Evolutionary conservation across 805 yeast species (phyloP), one percentile per base, ranked within the genome.

Genomic region (Ogataea nakhonphanomensis): DNA sequence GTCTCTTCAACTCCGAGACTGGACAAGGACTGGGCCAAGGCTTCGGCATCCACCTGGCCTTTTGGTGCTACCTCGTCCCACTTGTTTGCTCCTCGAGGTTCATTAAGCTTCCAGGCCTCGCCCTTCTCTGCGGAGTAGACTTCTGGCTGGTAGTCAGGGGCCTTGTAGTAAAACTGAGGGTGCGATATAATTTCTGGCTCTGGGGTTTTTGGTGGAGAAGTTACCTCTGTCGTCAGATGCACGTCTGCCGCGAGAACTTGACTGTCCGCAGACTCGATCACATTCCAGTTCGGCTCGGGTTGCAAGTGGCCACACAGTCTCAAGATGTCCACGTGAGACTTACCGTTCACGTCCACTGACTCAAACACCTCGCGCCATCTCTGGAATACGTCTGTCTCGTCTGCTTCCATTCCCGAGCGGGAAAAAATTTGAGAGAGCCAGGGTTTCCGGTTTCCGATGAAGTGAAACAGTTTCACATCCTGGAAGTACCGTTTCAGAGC

Each of bases 391-490:
- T 54, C 53, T 14, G 48, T 42, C 33, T 15, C 49, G 46, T 20
- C 44, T 21, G n/a, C 13, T 15, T 29, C 21, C 20, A 42, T 8
- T 38, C 50, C 66, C 20, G 20, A 17, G 20, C 5, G 3, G 20
- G 20, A 17, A 17, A 17, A 17, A 17, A 17, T 4, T 5, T 17
- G 20, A 17, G 20, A 17, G 5, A 17, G 20, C 20, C 66, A 61
- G 5, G 66, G 66, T 31, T 59, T 66, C 81, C 85, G 76, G 3
- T 73, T 64, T 0, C 91, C 91, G 46, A 84, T 83, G 53, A 74
- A 84, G 58, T 84, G 93, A 7, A 81, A 63, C 30, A 79, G 59
- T 34, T 76, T 78, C 30, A 77, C 69, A 50, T 64, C 41, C 10
- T 51, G 41, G 23, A 51, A 42, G 35, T 55, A 62, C 37, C 57